Conservation (phyloP, 2,329 filamentous ascomycete genomes). For the Aspergillus ruber region DNA sequence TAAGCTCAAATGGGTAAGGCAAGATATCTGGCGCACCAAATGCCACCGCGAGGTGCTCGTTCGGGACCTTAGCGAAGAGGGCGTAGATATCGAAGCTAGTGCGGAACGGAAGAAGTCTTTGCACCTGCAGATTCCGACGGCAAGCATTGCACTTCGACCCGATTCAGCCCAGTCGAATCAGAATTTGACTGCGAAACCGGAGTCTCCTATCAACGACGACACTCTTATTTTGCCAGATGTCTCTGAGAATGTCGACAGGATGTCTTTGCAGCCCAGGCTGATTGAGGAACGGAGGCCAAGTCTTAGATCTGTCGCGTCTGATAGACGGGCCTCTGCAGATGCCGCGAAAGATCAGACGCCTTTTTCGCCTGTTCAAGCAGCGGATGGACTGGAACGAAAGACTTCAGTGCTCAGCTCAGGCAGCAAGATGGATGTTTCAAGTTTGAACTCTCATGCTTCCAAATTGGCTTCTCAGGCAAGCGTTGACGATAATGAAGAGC, state of each 20-base stretch:
- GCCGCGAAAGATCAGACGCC: slow-evolving; percentile 22
- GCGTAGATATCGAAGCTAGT: slow-evolving; percentile 16
- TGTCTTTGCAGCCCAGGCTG: slow-evolving; percentile 15
- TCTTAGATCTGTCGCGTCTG: slow-evolving; percentile 27
- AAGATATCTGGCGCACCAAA: slow-evolving; percentile 86
- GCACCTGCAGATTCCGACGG: slow-evolving; percentile 12
- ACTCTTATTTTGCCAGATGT: slow-evolving; percentile 9
- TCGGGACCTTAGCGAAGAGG: slow-evolving; percentile 78
- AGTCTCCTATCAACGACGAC: slow-evolving; percentile 8
- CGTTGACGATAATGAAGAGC: slow-evolving; percentile 61
- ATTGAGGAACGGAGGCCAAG: slow-evolving; percentile 27
- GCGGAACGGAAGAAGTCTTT: slow-evolving; percentile 13
- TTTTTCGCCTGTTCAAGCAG: slow-evolving; percentile 16
- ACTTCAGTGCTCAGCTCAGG: slow-evolving; percentile 33
- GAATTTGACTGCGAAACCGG: slow-evolving; percentile 3
- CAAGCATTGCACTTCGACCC: slow-evolving; percentile 8
- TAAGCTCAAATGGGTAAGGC: slow-evolving; percentile 86
- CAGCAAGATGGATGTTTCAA: slow-evolving; percentile 31
- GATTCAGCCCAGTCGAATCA: slow-evolving; percentile 7
- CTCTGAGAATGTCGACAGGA: slow-evolving; percentile 10
- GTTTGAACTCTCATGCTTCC: slow-evolving; percentile 28
- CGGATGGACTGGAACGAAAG: slow-evolving; percentile 28
- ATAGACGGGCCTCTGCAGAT: slow-evolving; percentile 23
- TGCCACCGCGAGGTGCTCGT: slow-evolving; percentile 85
- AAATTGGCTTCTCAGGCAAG: slow-evolving; percentile 29